Evolutionary conservation across 2,329 filamentous ascomycete species (phyloP).

Genomic region (Aspergillus cejpii): DNA sequence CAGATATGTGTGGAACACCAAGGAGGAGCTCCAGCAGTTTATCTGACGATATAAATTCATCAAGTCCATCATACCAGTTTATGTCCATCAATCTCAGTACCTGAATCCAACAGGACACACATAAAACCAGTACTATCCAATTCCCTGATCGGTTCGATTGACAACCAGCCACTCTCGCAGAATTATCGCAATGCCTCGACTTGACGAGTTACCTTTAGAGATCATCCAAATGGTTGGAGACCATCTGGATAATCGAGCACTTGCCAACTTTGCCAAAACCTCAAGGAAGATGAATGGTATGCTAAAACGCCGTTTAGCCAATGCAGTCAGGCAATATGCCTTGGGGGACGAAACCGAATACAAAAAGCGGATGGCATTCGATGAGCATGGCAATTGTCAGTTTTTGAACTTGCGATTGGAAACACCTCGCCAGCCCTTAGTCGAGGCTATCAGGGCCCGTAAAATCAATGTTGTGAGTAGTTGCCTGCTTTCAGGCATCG

Average conservation of each 20-base stretch:
- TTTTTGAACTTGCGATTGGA: neutral
- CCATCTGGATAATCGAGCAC: neutral
- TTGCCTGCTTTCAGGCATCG: conserved; percentile 2
- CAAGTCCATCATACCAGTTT: too few species aligned
- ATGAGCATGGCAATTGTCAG: neutral
- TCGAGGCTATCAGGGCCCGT: neutral
- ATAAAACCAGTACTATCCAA: too few species aligned
- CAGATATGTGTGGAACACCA: too few species aligned
- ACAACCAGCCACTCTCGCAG: too few species aligned
- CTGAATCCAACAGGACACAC: too few species aligned
- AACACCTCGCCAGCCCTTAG: neutral
- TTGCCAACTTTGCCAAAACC: neutral
- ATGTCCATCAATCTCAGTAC: too few species aligned
- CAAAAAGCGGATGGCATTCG: conserved; percentile 1
- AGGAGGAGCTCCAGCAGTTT: too few species aligned
- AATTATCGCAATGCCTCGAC: neutral
- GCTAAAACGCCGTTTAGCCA: neutral
- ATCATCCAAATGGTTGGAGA: neutral
- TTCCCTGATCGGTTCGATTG: neutral
- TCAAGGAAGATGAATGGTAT: neutral
- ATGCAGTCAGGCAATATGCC: neutral
- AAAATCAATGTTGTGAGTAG: neutral
- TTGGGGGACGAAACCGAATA: conserved; percentile 2
- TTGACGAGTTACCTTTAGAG: neutral
- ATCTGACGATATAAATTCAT: too few species aligned